A percentile compares a stretch with the other conserved stretches of the same genome.
Evolutionary conservation across 495 filamentous ascomycete species (phyloP).

Genomic region (Talaromyces stipitatus): DNA sequence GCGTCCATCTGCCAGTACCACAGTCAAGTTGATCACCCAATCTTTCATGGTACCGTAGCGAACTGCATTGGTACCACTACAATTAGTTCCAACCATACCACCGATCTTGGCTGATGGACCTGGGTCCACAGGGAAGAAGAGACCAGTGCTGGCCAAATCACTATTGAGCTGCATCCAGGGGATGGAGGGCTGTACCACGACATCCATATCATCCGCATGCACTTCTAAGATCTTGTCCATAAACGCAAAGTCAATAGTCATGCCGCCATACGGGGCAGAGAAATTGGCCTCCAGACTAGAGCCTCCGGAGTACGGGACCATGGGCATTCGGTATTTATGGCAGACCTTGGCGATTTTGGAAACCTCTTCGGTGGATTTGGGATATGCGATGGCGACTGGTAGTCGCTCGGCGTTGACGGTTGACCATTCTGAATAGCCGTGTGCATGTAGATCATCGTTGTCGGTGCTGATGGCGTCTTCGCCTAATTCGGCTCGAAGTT

Average conservation of each 20-base stretch:
- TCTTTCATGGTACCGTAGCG: slow-evolving; percentile 95
- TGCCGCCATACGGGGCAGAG: slow-evolving; percentile 73
- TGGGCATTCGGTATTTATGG: slow-evolving; percentile 73
- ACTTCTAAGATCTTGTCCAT: slow-evolving; percentile 79
- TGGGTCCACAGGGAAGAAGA: slow-evolving; percentile 88
- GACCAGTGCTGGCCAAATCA: slow-evolving; percentile 61
- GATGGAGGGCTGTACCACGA: slow-evolving; percentile 84
- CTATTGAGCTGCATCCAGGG: slow-evolving; percentile 89
- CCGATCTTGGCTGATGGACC: slow-evolving; percentile 72
- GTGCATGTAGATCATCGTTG: slow-evolving; percentile 67
- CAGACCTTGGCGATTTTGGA: slow-evolving; percentile 73
- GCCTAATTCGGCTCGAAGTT: slow-evolving; percentile 49
- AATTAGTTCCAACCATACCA: slow-evolving; percentile 93
- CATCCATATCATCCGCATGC: slow-evolving; percentile 82
- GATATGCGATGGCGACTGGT: slow-evolving; percentile 76
- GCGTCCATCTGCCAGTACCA: slow-evolving; percentile 86
- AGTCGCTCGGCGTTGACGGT: slow-evolving; percentile 69
- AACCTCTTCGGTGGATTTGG: slow-evolving; percentile 72
- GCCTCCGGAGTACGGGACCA: slow-evolving; percentile 79
- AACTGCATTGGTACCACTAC: slow-evolving; percentile 88
- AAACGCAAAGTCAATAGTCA: slow-evolving; percentile 79
- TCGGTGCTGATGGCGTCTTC: slow-evolving; percentile 77
- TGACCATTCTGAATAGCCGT: slow-evolving; percentile 90
- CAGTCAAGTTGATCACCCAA: slow-evolving; percentile 86
- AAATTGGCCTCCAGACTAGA: slow-evolving; percentile 87